Conservation (phyloP, 495 filamentous ascomycete genomes). For the Staphylotrichum tortipilum region DNA sequence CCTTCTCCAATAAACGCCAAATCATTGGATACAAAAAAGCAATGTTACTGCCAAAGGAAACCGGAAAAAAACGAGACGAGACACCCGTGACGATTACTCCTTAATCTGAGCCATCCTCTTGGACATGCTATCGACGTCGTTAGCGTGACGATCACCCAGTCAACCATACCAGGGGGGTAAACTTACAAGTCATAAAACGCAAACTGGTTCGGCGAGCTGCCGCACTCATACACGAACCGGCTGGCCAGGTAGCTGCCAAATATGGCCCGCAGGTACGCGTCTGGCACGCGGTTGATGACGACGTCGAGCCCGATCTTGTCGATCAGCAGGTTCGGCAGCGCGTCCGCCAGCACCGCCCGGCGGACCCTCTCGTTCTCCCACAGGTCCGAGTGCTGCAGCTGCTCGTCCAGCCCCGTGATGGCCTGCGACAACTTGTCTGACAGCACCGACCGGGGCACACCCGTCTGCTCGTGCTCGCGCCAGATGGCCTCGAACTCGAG, state of each 20-base stretch:
- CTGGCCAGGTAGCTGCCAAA: constrained; percentile 93
- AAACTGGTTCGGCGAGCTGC: constrained; percentile 88
- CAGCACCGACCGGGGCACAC: constrained; percentile 67
- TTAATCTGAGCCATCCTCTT: constrained; percentile 36
- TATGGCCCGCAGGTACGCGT: constrained; percentile 86
- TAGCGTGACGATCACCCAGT: constrained; percentile 17
- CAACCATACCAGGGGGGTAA: background rate
- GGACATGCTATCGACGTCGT: constrained; percentile 35
- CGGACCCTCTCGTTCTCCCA: constrained; percentile 80
- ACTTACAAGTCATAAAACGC: constrained; percentile 98
- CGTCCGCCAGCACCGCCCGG: constrained; percentile 70
- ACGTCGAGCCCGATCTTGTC: constrained; percentile 84
- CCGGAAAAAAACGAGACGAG: background rate
- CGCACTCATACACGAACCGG: constrained; percentile 91
- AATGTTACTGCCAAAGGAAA: background rate
- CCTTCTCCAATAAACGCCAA: background rate
- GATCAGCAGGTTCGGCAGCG: constrained; percentile 73
- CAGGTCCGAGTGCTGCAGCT: constrained; percentile 83
- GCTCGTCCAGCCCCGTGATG: constrained; percentile 91
- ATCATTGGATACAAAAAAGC: background rate
- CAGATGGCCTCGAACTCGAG: constrained; percentile 98
- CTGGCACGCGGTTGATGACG: constrained; percentile 79
- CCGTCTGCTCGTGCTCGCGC: constrained; percentile 80
- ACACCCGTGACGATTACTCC: background rate
- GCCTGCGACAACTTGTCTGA: constrained; percentile 82